Conservation (phyloP, 1,139 yeast species). For the Pichia inconspicua region DNA sequence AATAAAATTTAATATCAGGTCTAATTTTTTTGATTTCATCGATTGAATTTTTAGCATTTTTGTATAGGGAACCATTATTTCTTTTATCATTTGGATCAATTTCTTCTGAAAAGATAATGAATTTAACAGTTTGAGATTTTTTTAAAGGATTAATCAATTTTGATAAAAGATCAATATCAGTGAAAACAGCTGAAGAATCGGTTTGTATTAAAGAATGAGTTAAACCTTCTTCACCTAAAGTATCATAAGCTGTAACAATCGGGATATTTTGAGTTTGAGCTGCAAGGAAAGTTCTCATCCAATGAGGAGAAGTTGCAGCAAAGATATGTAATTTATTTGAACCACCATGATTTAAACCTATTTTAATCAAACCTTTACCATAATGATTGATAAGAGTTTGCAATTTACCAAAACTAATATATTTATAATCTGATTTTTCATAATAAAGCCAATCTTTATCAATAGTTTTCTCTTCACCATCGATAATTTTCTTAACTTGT, state of each 20-base stretch:
- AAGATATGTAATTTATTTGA: constrained; percentile 68
- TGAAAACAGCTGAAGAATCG: constrained; percentile 66
- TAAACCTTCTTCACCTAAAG: constrained; percentile 87
- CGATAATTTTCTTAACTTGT: constrained; percentile 63
- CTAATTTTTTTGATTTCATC: constrained; percentile 52
- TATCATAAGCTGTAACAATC: constrained; percentile 93
- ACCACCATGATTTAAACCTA: constrained; percentile 65
- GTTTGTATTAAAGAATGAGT: constrained; percentile 82
- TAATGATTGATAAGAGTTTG: constrained; percentile 41
- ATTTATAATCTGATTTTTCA: constrained; percentile 69
- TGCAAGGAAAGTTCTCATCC: constrained; percentile 87
- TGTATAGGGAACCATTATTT: constrained; percentile 49
- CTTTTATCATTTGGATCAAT: constrained; percentile 59
- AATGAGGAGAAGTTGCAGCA: constrained; percentile 76
- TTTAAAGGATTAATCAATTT: constrained; percentile 67
- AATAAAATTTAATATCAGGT: constrained; percentile 67
- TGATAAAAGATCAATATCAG: constrained; percentile 66
- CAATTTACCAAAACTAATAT: constrained; percentile 55
- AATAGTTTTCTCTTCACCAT: constrained; percentile 64
- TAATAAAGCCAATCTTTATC: constrained; percentile 84
- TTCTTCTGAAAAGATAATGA: constrained; percentile 62
- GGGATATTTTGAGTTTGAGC: constrained; percentile 73
- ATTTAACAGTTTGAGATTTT: constrained; percentile 54
- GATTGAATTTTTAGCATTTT: constrained; percentile 48
- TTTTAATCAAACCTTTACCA: constrained; percentile 67